phyloP scores from a whole-genome alignment of 306 rosid genomes.

The Dryas alaskensis region DNA sequence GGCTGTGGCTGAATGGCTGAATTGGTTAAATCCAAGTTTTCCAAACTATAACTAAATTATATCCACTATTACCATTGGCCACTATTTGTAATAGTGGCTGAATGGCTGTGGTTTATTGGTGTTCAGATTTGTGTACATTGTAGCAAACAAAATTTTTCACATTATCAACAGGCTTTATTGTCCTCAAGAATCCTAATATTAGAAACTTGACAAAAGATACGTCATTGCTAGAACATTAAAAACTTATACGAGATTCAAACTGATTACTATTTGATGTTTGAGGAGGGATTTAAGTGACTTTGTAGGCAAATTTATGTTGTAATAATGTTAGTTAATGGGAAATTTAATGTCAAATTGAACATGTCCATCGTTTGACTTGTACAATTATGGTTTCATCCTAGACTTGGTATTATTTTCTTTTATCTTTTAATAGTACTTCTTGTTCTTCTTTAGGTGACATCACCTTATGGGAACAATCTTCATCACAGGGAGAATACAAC shows the following conservation, averaged over 20 bases:
- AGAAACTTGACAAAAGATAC: not conserved
- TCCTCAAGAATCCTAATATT: not conserved
- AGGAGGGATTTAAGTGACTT: not conserved
- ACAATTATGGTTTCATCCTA: not conserved
- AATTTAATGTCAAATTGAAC: not conserved
- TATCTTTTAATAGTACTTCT: not conserved
- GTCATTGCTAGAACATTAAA: not conserved
- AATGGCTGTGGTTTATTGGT: no score
- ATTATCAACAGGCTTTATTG: not conserved
- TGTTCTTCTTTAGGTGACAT: slow-evolving; percentile 60
- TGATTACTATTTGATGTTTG: not conserved
- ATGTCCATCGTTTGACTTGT: not conserved
- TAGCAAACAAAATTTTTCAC: not conserved
- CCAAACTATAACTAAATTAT: no score
- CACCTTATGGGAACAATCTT: slow-evolving; percentile 84
- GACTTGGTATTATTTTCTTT: slow-evolving; percentile 16
- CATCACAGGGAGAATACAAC: slow-evolving; percentile 66
- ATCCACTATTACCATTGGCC: no score
- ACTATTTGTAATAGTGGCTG: no score
- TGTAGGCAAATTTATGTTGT: not conserved
- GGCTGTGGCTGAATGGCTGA: not conserved
- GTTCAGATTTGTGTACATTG: no score
- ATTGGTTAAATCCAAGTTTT: no score
- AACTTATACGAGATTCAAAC: not conserved
- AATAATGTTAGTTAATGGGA: not conserved